Conservation (phyloP, 2,329 filamentous ascomycete species). For the Ustilaginoidea virens region DNA sequence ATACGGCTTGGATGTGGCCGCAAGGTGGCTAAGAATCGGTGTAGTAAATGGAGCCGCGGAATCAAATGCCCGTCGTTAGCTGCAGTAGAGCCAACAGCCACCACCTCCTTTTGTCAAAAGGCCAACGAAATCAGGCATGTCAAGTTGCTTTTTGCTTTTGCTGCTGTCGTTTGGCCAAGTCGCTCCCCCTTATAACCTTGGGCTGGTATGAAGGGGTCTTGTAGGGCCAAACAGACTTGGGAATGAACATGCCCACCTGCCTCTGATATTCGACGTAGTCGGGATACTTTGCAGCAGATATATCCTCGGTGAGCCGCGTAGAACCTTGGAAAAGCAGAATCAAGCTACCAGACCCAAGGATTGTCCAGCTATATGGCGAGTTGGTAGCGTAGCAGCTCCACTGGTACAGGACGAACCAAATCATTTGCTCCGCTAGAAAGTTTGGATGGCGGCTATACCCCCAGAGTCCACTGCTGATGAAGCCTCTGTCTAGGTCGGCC, state of each 20-base stretch:
- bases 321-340: slow-evolving; percentile 78
- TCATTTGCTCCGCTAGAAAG: slow-evolving; percentile 78
- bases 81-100: too few species aligned
- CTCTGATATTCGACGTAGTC: slow-evolving; percentile 78
- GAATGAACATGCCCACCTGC: slow-evolving; percentile 71
- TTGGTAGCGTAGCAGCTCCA: slow-evolving; percentile 70
- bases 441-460: slow-evolving; percentile 85
- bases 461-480: slow-evolving; percentile 73
- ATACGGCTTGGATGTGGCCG: too few species aligned
- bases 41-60: too few species aligned
- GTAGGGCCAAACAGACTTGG: slow-evolving; percentile 34
- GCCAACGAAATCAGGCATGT: background rate
- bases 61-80: too few species aligned
- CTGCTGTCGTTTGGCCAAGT: slow-evolving; percentile 29
- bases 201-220: slow-evolving; percentile 20
- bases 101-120: too few species aligned
- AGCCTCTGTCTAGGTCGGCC: slow-evolving; percentile 77
- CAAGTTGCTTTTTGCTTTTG: slow-evolving; percentile 16
- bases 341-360: slow-evolving; percentile 51
- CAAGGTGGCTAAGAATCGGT: too few species aligned
- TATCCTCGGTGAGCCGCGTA: slow-evolving; percentile 71
- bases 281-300: slow-evolving; percentile 70
- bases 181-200: slow-evolving; percentile 35
- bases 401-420: slow-evolving; percentile 80
- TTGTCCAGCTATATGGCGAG: slow-evolving; percentile 64